Percentiles rank a stretch among this genome's conserved stretches.
These are phyloP conservation scores for Vachellia collinsii DNA, from an alignment of 306 rosid species.

Conservation along the genomic window DNA sequence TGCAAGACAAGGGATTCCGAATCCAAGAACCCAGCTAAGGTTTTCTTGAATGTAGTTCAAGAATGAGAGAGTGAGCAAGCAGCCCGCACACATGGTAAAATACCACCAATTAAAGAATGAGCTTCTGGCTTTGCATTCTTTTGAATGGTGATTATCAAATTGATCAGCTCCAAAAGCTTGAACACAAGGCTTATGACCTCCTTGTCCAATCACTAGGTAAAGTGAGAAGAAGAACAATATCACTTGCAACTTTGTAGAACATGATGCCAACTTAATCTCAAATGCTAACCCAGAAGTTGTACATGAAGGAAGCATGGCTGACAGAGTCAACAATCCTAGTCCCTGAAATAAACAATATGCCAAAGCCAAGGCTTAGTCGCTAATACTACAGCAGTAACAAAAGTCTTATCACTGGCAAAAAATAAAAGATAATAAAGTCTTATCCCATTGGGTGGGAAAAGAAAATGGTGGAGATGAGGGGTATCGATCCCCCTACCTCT, in stretches of 20 bases:
- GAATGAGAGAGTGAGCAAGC: not conserved
- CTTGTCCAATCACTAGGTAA: constrained; percentile 6
- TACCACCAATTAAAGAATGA: constrained; percentile 22
- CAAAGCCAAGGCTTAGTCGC: not conserved
- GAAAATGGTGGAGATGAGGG: no score
- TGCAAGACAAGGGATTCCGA: not conserved
- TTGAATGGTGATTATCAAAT: constrained; percentile 1
- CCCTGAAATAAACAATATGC: constrained; percentile 7
- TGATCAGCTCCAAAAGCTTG: constrained; percentile 23
- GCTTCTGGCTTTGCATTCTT: constrained; percentile 6
- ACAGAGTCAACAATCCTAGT: no score
- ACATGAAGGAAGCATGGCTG: no score
- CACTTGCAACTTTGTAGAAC: no score
- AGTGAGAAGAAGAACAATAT: not conserved
- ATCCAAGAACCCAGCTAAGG: constrained; percentile 7
- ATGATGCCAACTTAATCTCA: no score
- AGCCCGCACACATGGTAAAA: not conserved
- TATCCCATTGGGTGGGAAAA: no score
- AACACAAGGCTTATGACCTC: constrained; percentile 12
- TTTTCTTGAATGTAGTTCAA: constrained; percentile 16
- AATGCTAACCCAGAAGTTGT: no score
- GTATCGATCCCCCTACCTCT: no score
- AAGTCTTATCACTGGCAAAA: no score
- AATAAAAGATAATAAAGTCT: no score
- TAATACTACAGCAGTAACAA: no score